These are phyloP conservation scores for Coffea eugenioides DNA, from an alignment of 257 asterid species.

Conservation along the genomic window DNA sequence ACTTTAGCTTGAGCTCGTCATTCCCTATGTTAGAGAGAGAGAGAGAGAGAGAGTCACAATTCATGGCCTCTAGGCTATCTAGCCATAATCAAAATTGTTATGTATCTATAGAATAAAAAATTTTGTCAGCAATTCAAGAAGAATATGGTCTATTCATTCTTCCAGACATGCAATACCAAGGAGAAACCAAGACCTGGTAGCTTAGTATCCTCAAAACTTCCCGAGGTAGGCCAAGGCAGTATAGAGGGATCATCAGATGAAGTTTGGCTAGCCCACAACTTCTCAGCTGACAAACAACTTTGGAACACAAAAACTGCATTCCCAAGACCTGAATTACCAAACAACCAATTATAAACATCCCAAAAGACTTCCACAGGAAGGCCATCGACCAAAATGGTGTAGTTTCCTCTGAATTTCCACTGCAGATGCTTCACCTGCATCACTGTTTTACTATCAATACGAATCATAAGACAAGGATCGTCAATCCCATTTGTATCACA, in stretches of 20 bases:
- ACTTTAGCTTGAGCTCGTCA: not conserved
- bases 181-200: slow-evolving; percentile 66
- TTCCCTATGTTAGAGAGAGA: not conserved
- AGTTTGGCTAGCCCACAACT: slow-evolving; percentile 49
- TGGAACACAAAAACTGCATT: slow-evolving; percentile 79
- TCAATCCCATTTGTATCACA: slow-evolving; percentile 45
- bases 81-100: slow-evolving; percentile 1
- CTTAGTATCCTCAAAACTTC: slow-evolving; percentile 45
- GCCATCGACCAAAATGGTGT: slow-evolving; percentile 71
- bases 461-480: slow-evolving; percentile 61
- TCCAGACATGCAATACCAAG: slow-evolving; percentile 78
- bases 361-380: slow-evolving; percentile 78
- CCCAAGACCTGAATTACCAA: slow-evolving; percentile 56
- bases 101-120: slow-evolving; percentile 8
- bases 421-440: slow-evolving; percentile 72
- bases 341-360: slow-evolving; percentile 92
- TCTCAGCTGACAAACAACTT: slow-evolving; percentile 60
- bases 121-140: slow-evolving; percentile 25
- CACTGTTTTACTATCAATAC: slow-evolving; percentile 59
- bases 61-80: not conserved
- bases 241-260: slow-evolving; percentile 42
- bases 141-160: slow-evolving; percentile 46
- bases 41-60: not conserved
- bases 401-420: slow-evolving; percentile 89
- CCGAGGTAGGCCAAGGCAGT: slow-evolving; percentile 50